Conservation (phyloP, 106 monocot species). For the Dendrobium chrysotoxum region DNA sequence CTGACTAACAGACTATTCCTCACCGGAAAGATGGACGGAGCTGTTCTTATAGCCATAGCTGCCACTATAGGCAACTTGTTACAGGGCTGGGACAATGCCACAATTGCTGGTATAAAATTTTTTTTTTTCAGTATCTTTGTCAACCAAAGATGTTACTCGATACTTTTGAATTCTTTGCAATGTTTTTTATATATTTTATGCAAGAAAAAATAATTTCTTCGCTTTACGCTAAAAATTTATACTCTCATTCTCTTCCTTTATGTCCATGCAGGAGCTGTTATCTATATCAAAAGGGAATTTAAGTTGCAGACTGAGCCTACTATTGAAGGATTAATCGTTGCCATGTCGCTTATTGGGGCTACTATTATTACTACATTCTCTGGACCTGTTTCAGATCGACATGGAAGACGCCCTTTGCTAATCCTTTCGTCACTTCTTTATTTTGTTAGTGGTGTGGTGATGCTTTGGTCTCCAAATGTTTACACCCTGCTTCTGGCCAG, state of each 20-base stretch:
- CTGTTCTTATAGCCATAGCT: slow-evolving; percentile 32
- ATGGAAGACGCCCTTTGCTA: slow-evolving; percentile 25
- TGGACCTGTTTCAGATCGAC: slow-evolving; percentile 24
- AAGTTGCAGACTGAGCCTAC: slow-evolving; percentile 20
- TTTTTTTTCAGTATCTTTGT: neutral
- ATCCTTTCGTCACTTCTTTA: slow-evolving; percentile 29
- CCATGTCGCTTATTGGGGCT: slow-evolving; percentile 33
- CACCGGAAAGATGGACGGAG: slow-evolving; percentile 17
- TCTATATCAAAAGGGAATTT: slow-evolving; percentile 37
- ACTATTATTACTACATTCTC: slow-evolving; percentile 35
- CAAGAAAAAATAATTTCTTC: neutral
- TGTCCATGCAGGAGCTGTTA: slow-evolving; percentile 19
- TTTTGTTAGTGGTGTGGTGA: slow-evolving; percentile 22
- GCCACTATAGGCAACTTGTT: slow-evolving; percentile 36
- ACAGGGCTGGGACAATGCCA: slow-evolving; percentile 53
- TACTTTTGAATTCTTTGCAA: no score
- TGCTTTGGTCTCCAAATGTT: slow-evolving; percentile 36
- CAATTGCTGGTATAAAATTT: slow-evolving; percentile 26
- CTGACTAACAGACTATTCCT: neutral
- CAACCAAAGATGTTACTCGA: no score
- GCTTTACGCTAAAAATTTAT: neutral
- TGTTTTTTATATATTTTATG: neutral
- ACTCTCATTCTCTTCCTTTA: neutral
- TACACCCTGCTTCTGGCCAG: slow-evolving; percentile 22
- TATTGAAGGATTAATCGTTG: slow-evolving; percentile 34